These are phyloP conservation scores for Aspergillus transmontanensis DNA, from an alignment of 2,329 filamentous ascomycete species.

Conservation along the genomic window DNA sequence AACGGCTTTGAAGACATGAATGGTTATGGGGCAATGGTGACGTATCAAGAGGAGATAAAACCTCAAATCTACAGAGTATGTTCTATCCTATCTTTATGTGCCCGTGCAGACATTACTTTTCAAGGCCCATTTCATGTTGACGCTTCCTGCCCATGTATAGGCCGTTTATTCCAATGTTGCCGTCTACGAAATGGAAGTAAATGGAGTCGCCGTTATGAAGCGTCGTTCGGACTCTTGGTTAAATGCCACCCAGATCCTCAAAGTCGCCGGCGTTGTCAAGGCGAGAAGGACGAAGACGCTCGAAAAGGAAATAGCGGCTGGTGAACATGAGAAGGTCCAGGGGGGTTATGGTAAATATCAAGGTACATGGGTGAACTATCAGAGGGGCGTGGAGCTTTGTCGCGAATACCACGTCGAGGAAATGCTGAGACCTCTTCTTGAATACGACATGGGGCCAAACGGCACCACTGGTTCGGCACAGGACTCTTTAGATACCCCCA, in stretches of 20 bases:
- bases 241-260: conserved; percentile 97
- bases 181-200: conserved; percentile 98
- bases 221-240: conserved; percentile 93
- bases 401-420: conserved; percentile 65
- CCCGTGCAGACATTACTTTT: conserved; percentile 8
- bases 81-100: conserved; percentile 10
- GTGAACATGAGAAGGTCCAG: conserved; percentile 97
- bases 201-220: conserved; percentile 91
- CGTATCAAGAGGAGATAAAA: conserved; percentile 42
- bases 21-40: conserved; percentile 40
- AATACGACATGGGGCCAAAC: conserved; percentile 52
- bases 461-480: conserved; percentile 68
- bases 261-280: conserved; percentile 96
- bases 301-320: conserved; percentile 95
- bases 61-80: conserved; percentile 53
- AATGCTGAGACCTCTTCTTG: conserved; percentile 49
- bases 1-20: conserved; percentile 45
- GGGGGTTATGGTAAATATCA: conserved; percentile 99
- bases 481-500: conserved; percentile 86
- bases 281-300: conserved; percentile 96
- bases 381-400: conserved; percentile 89
- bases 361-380: conserved; percentile 96
- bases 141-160: conserved; percentile 39
- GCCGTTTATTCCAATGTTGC: conserved; percentile 94
- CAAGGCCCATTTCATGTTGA: background rate